Evolutionary conservation across 2,329 filamentous ascomycete species (phyloP).

Genomic region (Cadophora luteo-olivacea): DNA sequence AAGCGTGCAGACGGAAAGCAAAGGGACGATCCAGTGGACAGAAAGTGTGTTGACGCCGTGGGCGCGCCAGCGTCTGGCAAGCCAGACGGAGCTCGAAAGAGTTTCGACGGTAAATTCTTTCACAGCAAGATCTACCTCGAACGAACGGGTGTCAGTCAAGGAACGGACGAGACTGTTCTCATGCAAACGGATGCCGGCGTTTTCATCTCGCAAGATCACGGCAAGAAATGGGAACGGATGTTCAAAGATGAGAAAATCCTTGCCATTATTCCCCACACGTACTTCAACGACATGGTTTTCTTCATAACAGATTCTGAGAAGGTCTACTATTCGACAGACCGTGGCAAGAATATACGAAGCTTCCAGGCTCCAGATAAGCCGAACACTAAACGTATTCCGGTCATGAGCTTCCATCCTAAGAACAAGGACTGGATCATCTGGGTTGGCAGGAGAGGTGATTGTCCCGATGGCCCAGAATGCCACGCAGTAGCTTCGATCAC

Average conservation of each 20-base stretch:
- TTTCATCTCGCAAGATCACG: slow-evolving; percentile 82
- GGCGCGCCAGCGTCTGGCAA: slow-evolving; percentile 66
- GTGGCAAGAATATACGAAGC: slow-evolving; percentile 73
- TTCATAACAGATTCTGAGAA: slow-evolving; percentile 74
- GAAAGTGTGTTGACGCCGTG: slow-evolving; percentile 72
- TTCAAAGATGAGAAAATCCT: slow-evolving; percentile 74
- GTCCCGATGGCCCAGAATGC: slow-evolving; percentile 64
- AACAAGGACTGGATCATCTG: slow-evolving; percentile 92
- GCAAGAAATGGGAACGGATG: slow-evolving; percentile 80
- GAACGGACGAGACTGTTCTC: slow-evolving; percentile 75
- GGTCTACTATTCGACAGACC: slow-evolving; percentile 83
- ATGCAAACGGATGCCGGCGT: slow-evolving; percentile 57
- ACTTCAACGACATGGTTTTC: slow-evolving; percentile 85
- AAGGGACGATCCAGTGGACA: slow-evolving; percentile 76
- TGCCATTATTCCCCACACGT: slow-evolving; percentile 76
- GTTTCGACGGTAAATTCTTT: slow-evolving; percentile 64
- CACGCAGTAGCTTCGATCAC: slow-evolving; percentile 78
- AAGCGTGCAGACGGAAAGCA: slow-evolving; percentile 64
- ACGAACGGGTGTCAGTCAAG: slow-evolving; percentile 67
- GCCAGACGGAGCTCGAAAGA: slow-evolving; percentile 64
- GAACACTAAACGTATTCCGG: slow-evolving; percentile 50
- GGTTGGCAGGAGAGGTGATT: slow-evolving; percentile 72
- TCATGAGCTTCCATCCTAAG: slow-evolving; percentile 82
- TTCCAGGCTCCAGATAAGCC: slow-evolving; percentile 73
- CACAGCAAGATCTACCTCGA: slow-evolving; percentile 78